Evolutionary conservation across 2,329 filamentous ascomycete genomes (phyloP).

Genomic region (Colletotrichum gloeosporioides): DNA sequence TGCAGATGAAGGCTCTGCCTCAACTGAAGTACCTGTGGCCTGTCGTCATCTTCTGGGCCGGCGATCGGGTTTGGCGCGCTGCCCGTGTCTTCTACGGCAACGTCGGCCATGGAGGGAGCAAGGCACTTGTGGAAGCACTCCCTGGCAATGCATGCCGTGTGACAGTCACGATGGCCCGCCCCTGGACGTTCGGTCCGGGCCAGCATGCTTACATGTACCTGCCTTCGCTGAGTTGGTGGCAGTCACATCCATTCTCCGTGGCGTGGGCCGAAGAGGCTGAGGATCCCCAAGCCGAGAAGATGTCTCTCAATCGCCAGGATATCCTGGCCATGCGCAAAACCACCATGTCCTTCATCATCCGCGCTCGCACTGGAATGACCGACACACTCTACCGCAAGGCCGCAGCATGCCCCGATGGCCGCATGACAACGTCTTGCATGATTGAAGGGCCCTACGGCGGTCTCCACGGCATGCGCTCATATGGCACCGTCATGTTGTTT

Average conservation of each 20-base stretch:
- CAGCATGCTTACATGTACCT: conserved; percentile 84
- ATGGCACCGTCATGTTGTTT: conserved; percentile 80
- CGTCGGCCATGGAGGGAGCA: conserved; percentile 69
- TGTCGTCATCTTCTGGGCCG: conserved; percentile 70
- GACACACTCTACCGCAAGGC: conserved; percentile 72
- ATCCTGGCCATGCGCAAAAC: conserved; percentile 65
- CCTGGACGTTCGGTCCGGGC: conserved; percentile 77
- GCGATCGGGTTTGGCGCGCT: conserved; percentile 67
- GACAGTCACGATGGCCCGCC: conserved; percentile 75
- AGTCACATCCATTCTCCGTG: conserved; percentile 81
- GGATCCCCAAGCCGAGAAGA: conserved; percentile 54
- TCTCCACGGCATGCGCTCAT: conserved; percentile 73
- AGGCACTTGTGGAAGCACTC: conserved; percentile 74
- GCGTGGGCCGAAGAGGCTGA: conserved; percentile 77
- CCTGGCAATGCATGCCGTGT: conserved; percentile 78
- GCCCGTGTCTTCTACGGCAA: conserved; percentile 69
- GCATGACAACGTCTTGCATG: conserved; percentile 67
- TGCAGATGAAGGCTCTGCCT: conserved; percentile 58
- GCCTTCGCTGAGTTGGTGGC: conserved; percentile 73
- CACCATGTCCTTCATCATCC: conserved; percentile 74
- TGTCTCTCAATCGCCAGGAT: conserved; percentile 65
- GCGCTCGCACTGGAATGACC: conserved; percentile 77
- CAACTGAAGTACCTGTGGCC: conserved; percentile 65
- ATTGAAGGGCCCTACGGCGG: conserved; percentile 82
- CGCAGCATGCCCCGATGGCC: conserved; percentile 62